phyloP scores from a whole-genome alignment of 495 filamentous ascomycete genomes.

The Penicillium pancosmium region DNA sequence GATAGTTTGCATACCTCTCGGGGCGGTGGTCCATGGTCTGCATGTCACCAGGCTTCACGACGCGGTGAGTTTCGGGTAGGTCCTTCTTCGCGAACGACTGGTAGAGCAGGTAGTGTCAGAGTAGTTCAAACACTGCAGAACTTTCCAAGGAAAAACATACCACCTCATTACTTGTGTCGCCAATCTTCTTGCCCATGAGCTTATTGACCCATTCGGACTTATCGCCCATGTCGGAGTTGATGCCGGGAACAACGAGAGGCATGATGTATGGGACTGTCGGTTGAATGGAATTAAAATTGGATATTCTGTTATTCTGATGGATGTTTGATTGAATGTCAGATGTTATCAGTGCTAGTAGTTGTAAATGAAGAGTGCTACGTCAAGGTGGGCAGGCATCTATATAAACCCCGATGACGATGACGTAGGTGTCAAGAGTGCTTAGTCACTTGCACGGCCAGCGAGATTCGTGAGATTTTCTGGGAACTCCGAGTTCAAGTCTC shows the following conservation, averaged over 20 bases:
- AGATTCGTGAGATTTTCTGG: neutral
- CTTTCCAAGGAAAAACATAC: slow-evolving; percentile 36
- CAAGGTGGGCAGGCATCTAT: slow-evolving; percentile 18
- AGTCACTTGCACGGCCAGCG: slow-evolving; percentile 8
- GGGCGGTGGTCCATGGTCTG: slow-evolving; percentile 64
- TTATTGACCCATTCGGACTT: slow-evolving; percentile 72
- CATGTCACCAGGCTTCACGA: slow-evolving; percentile 65
- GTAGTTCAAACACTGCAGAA: neutral
- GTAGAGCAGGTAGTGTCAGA: neutral
- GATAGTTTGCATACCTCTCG: slow-evolving; percentile 50
- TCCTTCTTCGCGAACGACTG: slow-evolving; percentile 78
- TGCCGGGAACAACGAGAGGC: slow-evolving; percentile 81
- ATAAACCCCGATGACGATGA: slow-evolving; percentile 14
- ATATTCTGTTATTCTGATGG: neutral
- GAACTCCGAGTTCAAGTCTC: too few relatives aligned
- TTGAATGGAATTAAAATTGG: neutral
- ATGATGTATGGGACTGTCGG: slow-evolving; percentile 48
- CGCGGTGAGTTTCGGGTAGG: slow-evolving; percentile 66
- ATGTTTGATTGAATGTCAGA: neutral
- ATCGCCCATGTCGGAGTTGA: slow-evolving; percentile 56
- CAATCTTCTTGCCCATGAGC: slow-evolving; percentile 74
- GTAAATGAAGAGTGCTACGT: neutral
- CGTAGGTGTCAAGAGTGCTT: slow-evolving; percentile 19
- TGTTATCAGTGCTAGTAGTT: neutral
- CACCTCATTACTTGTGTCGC: slow-evolving; percentile 48